Evolutionary conservation across 2,329 filamentous ascomycete genomes (phyloP), one percentile per base, ranked within the genome.

Genomic region (Xylariaceae sp.): DNA sequence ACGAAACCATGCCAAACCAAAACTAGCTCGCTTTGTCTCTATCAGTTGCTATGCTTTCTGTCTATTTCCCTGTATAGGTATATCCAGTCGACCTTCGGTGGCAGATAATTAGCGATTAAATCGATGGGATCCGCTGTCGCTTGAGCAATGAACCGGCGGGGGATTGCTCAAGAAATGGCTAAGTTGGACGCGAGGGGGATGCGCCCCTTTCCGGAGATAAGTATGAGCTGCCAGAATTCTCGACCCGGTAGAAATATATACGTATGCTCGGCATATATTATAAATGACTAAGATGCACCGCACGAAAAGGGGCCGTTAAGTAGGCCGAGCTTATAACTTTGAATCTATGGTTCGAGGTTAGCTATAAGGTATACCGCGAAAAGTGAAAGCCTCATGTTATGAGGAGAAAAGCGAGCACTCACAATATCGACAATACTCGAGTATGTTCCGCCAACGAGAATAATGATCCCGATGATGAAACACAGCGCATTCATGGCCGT

Each of bases 401-500:
- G 5, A 21, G 9, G 6, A 9, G 13, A 30, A 26, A 18, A 39
- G 5, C 4, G 18, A 29, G 29, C 7, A 65, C 67, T 68, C 62
- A 69, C 67, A 47, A 70, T 69, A 57, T 70, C 67, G 30, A 56
- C 60, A 41, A 70, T 63, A 47, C 63, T 67, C 5, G 67, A 59
- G 51, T 70, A 70, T 29, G 67, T 69, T 45, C 67, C 67, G 21
- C 66, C 65, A 21, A 69, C 67, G 8, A 70, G 53, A 5, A 67
- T 59, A 30, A 69, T 40, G 7, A 68, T 49, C 4, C 67, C 67
- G 36, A 70, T 61, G 39, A 69, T 46, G 56, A 70, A 68, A 41
- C 63, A 60, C 15, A 65, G 0, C 2, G 21, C 55, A 45, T 69
- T 70, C 45, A 58, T 39, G 15, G 51, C 21, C 5, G 61, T 61